Evolutionary conservation across 768 basidiomycete species (phyloP), one percentile per base, ranked within the genome.

Genomic region (Sporobolomyces phaffii): DNA sequence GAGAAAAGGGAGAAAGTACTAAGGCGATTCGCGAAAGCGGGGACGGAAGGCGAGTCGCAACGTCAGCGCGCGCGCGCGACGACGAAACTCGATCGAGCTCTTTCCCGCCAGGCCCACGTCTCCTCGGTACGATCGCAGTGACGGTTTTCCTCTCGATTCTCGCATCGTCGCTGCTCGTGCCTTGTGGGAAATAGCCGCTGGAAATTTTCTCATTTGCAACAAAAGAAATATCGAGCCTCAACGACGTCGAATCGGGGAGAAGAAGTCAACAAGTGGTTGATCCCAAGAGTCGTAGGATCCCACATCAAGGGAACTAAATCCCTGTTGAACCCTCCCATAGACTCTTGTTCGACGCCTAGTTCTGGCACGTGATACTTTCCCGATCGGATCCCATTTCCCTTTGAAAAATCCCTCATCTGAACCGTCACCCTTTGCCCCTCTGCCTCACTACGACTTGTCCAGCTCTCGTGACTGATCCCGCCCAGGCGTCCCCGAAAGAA

Each of bases 181-280:
- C n/a, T n/a, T n/a, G n/a, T n/a, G n/a, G n/a, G n/a, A n/a, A n/a
- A n/a, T n/a, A n/a, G n/a, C n/a, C n/a, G n/a, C n/a, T n/a, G n/a
- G n/a, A n/a, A n/a, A n/a, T n/a, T n/a, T n/a, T n/a, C 20, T 47
- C 45, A 47, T 47, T 47, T 49, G 28, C 11, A 31, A 10, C 6
- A 26, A 26, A 20, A 49, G 10, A 26, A 28, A 49, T 54, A 26
- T 54, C 52, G 52, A 54, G 52, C 38, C 20, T 38, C 14, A 24
- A 40, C 29, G 34, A 22, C 34, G 52, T 26, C 50, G 50, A 33
- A 20, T 11, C 13, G 52, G 34, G 52, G n/a, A n/a, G n/a, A n/a
- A 54, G 52, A n/a, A 10, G 2, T 17, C 52, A 24, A 41, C 52
- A 54, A n/a, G 52, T 26, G 52, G 52, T 54, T 54, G 52, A 54